Conservation (phyloP, 1,139 yeast genomes). For the Kurtzmaniella quercitrusa region DNA sequence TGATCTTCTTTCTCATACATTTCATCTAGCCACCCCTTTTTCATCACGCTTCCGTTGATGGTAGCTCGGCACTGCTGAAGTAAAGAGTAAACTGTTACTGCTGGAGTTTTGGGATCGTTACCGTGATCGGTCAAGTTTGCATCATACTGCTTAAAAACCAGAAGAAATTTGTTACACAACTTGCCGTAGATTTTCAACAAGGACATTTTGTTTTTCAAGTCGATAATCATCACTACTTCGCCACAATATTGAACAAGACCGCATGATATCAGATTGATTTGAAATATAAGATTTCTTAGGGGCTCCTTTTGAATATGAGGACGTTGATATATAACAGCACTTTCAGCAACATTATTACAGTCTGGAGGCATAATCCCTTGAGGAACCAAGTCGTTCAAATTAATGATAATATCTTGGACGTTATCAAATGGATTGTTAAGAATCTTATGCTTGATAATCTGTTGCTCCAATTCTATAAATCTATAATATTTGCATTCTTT, state of each 20-base stretch:
- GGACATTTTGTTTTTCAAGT: constrained; percentile 22
- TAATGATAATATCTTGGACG: constrained; percentile 53
- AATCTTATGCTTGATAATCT: constrained; percentile 51
- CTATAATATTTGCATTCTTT: constrained; percentile 76
- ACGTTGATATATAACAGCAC: constrained; percentile 44
- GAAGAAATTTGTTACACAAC: constrained; percentile 20
- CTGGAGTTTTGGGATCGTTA: constrained; percentile 14
- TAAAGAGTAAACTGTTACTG: constrained; percentile 21
- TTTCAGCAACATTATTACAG: constrained; percentile 19
- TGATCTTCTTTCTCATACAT: constrained; percentile 14
- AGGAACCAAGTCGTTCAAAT: constrained; percentile 43
- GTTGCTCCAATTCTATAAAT: constrained; percentile 71
- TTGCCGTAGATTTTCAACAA: constrained; percentile 24
- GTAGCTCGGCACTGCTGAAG: constrained; percentile 24
- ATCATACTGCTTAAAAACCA: constrained; percentile 21
- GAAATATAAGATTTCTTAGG: constrained; percentile 50
- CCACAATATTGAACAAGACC: constrained; percentile 12
- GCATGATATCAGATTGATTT: constrained; percentile 33
- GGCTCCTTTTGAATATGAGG: constrained; percentile 47
- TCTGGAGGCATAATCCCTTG: constrained; percentile 29
- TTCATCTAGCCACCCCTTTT: constrained; percentile 30
- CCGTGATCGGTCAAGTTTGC: constrained; percentile 18
- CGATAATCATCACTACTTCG: constrained; percentile 28
- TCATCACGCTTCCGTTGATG: constrained; percentile 37
- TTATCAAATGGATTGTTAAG: constrained; percentile 45